Conservation (phyloP, 2,329 filamentous ascomycete species). For the Hypomyces perniciosus region DNA sequence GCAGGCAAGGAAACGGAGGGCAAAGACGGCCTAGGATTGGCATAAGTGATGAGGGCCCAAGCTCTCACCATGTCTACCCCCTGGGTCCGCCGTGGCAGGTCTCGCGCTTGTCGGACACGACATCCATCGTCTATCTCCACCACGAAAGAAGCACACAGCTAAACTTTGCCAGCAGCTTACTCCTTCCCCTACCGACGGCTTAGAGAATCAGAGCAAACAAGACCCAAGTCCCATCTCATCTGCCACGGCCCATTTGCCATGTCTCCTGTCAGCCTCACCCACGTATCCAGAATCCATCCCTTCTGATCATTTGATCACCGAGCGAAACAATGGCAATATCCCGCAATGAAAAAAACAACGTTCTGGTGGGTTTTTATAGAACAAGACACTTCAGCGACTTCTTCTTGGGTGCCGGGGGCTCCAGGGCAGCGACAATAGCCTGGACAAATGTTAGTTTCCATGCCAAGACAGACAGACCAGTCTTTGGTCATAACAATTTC, state of each 20-base stretch:
- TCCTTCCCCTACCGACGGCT: not conserved
- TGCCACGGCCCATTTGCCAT: slow-evolving; percentile 6
- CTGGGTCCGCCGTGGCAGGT: no score
- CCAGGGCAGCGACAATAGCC: slow-evolving; percentile 93
- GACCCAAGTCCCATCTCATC: slow-evolving; percentile 3
- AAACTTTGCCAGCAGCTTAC: no score
- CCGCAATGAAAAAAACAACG: slow-evolving; percentile 7
- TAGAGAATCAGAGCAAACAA: slow-evolving; percentile 4
- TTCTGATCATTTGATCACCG: slow-evolving; percentile 9
- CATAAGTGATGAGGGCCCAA: not conserved
- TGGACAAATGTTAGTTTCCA: slow-evolving; percentile 29
- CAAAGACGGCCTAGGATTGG: slow-evolving; percentile 1
- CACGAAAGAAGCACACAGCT: not conserved
- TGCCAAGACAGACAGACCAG: not conserved
- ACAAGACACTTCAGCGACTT: slow-evolving; percentile 64
- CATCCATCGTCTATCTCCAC: not conserved
- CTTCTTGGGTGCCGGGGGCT: slow-evolving; percentile 80
- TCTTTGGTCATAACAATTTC: not conserved
- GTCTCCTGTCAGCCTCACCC: slow-evolving; percentile 8
- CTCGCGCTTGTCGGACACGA: not conserved
- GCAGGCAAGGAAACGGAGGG: slow-evolving; percentile 9
- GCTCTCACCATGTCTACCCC: not conserved
- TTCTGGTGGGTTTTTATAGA: slow-evolving; percentile 41
- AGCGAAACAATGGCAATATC: slow-evolving; percentile 11
- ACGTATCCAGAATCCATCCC: slow-evolving; percentile 12